These are phyloP conservation scores for Ganoderma leucocontextum DNA, from an alignment of 1,284 basidiomycete genomes.

Conservation along the genomic window DNA sequence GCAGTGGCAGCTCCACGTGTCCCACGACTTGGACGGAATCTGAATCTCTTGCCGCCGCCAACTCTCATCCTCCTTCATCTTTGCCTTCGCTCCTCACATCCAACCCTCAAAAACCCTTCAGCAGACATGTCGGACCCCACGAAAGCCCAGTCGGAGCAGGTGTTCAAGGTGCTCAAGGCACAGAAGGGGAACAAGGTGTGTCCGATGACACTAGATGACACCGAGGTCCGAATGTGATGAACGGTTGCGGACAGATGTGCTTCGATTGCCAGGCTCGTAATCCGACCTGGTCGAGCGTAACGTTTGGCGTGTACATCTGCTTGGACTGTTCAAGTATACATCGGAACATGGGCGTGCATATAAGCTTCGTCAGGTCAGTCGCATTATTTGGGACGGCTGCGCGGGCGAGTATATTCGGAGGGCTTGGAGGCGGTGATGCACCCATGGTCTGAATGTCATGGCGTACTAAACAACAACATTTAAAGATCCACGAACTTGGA, in stretches of 20 bases:
- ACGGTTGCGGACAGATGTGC: conserved; percentile 70
- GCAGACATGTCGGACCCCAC: conserved; percentile 70
- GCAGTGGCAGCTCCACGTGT: conserved; percentile 3
- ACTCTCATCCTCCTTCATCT: not conserved
- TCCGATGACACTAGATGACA: not conserved
- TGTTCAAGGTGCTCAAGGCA: conserved; percentile 79
- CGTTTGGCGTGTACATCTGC: conserved; percentile 97
- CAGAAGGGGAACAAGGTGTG: conserved; percentile 91
- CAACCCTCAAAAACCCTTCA: not conserved
- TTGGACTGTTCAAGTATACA: conserved; percentile 96
- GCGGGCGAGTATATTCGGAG: not conserved
- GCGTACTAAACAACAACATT: not conserved
- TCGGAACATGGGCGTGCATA: conserved; percentile 98
- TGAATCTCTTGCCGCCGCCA: not conserved
- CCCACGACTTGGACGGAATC: not conserved
- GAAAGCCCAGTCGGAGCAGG: conserved; percentile 80
- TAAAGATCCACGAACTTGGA: conserved; percentile 95
- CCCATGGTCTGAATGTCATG: too few species aligned
- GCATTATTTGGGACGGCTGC: not conserved
- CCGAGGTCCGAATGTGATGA: conserved; percentile 31
- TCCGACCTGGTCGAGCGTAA: conserved; percentile 97
- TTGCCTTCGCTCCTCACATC: not conserved
- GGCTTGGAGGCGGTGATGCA: too few species aligned
- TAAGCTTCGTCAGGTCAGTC: conserved; percentile 93
- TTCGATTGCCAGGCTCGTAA: conserved; percentile 98